Evolutionary conservation across 805 yeast genomes (phyloP).

Genomic region (Nakazawaea holstii): DNA sequence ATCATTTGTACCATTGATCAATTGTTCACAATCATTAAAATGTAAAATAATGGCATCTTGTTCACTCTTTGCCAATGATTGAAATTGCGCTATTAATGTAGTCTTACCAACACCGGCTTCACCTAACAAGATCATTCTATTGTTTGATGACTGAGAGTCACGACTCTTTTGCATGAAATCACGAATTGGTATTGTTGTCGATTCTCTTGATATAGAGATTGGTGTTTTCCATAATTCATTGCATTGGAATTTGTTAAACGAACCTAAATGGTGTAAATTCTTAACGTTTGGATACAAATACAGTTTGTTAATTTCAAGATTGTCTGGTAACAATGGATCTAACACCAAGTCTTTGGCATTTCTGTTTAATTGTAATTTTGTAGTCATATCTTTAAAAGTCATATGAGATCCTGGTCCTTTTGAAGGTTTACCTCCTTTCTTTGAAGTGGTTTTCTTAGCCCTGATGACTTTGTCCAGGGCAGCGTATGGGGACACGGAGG

Average conservation of each 20-base stretch:
- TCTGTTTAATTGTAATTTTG: not conserved
- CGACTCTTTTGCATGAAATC: constrained; percentile 32
- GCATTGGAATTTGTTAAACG: constrained; percentile 64
- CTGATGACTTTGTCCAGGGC: constrained; percentile 7
- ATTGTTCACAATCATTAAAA: constrained; percentile 52
- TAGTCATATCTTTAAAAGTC: constrained; percentile 9
- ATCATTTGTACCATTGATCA: constrained; percentile 72
- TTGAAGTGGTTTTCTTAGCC: constrained; percentile 6
- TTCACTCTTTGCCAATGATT: constrained; percentile 42
- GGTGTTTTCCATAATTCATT: constrained; percentile 62
- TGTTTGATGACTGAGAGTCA: constrained; percentile 28
- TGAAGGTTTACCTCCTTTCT: constrained; percentile 10
- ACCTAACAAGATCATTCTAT: constrained; percentile 58
- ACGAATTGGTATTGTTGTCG: constrained; percentile 35
- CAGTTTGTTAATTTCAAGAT: not conserved
- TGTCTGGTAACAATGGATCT: not conserved
- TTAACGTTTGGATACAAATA: constrained; percentile 38
- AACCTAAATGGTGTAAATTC: constrained; percentile 47
- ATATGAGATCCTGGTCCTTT: constrained; percentile 9
- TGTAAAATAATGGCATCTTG: constrained; percentile 50
- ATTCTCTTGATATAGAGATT: constrained; percentile 49
- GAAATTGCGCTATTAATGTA: constrained; percentile 63
- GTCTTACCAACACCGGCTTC: constrained; percentile 79
- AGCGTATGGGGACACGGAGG: not conserved
- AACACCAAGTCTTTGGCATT: constrained; percentile 1